Base-by-base conservation (phyloP, 2,329 filamentous ascomycete species). In the Pseudocercospora fuligena region DNA sequence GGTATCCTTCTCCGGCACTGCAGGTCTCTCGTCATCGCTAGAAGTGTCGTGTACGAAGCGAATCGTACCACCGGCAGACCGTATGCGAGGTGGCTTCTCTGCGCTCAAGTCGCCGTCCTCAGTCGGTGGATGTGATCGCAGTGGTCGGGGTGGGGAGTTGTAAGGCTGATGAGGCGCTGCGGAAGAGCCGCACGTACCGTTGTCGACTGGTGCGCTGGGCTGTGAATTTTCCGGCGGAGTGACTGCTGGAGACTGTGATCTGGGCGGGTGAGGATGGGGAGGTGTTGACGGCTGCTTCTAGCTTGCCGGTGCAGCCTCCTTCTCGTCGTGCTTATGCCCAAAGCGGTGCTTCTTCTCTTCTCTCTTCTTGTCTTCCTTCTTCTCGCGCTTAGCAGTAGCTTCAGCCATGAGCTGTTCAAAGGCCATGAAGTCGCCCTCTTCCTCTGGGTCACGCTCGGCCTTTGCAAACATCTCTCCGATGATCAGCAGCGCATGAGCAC, bases 341-440 rank as follows among this genome's bases (percentile, higher is more conserved):
- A 62, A 51, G 40, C 67, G 63, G 33, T 66, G 67, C 31, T 62
- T 65, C 59, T 68, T 73, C 40, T 73, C 60, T 79, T 88, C 88
- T 77, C 85, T 82, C 78, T 93, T 90, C 64, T 92, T 88, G 75
- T 94, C 91, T 78, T 93, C 89, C 76, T 89, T 87, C 76, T 87
- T 86, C 72, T 95, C 93, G 82, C 97, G 97, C 87, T 98, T 98
- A 62, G 93, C 91, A 65, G 94, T 93, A 4, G 94, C 94, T 78
- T 99, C 95, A 60, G 95, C 94, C 80, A 99, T 97, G 64, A 99
- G 89, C 80, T 98, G 93, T 80, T 99, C 95, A 73, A 99, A 99
- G 16, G 94, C 94, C 88, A 99, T 96, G 81, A 97, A 98, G 76
- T 98, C 95, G 70, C 95, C 94, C 81, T 99, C 95, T 83, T 99